A percentile compares a stretch with the other conserved stretches of the same genome.
Evolutionary conservation across 352 stramenopile species (phyloP).

Genomic region (Phytophthora meadii): DNA sequence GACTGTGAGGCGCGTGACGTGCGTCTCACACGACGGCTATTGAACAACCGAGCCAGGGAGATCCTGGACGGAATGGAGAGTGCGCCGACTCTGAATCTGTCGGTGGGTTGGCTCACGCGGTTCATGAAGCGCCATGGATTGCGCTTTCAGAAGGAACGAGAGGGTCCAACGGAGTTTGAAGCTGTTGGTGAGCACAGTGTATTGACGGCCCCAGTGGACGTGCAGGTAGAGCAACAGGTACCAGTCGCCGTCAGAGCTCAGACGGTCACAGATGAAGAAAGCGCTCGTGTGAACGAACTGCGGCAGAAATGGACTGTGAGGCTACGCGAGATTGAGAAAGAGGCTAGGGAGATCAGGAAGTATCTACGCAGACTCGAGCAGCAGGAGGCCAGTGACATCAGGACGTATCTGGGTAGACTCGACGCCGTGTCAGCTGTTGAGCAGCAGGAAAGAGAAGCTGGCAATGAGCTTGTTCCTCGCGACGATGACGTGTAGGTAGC

Average conservation of each 20-base stretch:
- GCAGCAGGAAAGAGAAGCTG: too few species aligned
- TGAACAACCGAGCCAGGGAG: conserved; percentile 14
- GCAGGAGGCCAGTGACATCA: not conserved
- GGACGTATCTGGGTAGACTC: too few species aligned
- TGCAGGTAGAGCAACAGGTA: not conserved
- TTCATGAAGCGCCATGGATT: conserved; percentile 36
- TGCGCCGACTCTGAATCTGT: conserved; percentile 22
- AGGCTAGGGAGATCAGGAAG: conserved; percentile 31
- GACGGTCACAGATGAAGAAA: conserved; percentile 1
- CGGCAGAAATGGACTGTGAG: conserved; percentile 26
- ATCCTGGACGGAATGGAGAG: conserved; percentile 30
- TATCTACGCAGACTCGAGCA: conserved; percentile 27
- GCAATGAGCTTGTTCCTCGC: too few species aligned
- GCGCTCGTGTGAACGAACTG: conserved; percentile 16
- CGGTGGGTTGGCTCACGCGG: conserved; percentile 32
- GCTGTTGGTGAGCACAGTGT: not conserved
- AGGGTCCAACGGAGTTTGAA: not conserved
- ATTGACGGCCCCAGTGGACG: not conserved
- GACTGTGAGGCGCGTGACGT: conserved; percentile 2
- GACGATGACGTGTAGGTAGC: conserved; percentile 6
- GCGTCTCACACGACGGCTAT: conserved; percentile 20
- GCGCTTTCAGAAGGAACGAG: conserved; percentile 27
- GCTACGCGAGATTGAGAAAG: conserved; percentile 29
- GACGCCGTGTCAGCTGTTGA: too few species aligned
- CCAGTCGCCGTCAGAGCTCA: not conserved